phyloP scores from a whole-genome alignment of 2,329 filamentous ascomycete genomes.

The Exophiala sp. region DNA sequence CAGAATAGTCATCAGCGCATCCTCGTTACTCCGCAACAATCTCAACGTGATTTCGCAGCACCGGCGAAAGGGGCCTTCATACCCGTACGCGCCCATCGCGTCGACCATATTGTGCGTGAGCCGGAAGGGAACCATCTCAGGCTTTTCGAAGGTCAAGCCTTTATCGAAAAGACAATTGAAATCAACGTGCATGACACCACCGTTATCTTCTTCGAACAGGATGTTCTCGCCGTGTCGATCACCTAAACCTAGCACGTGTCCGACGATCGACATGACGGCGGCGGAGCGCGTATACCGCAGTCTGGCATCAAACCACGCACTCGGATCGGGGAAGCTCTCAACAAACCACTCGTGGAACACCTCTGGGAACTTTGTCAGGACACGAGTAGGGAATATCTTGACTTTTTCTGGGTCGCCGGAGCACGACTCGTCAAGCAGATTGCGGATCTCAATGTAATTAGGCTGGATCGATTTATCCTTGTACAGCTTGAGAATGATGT shows the following conservation, averaged over 20 bases:
- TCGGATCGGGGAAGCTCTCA: conserved; percentile 88
- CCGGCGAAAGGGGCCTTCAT: conserved; percentile 87
- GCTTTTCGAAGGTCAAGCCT: conserved; percentile 88
- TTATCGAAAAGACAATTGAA: conserved; percentile 99
- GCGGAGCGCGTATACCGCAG: conserved; percentile 88
- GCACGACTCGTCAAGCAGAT: conserved; percentile 63
- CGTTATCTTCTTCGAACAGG: conserved; percentile 86
- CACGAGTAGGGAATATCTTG: conserved; percentile 49
- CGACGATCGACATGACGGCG: conserved; percentile 99
- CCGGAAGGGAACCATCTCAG: conserved; percentile 91
- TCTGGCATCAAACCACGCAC: conserved; percentile 84
- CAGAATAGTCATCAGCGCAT: conserved; percentile 94
- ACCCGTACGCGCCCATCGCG: conserved; percentile 88
- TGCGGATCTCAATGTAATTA: conserved; percentile 63
- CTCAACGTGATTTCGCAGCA: conserved; percentile 84
- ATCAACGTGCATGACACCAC: conserved; percentile 94
- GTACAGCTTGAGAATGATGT: conserved; percentile 80
- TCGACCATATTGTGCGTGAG: conserved; percentile 98
- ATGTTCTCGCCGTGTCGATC: conserved; percentile 98
- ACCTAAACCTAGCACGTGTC: conserved; percentile 85
- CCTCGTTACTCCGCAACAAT: conserved; percentile 84
- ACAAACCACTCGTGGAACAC: conserved; percentile 94
- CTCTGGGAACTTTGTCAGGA: conserved; percentile 63
- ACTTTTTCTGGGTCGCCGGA: conserved; percentile 42
- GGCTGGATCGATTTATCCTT: conserved; percentile 65